Base-by-base conservation (phyloP, 352 stramenopile genomes). In the Pythium diclinum region DNA sequence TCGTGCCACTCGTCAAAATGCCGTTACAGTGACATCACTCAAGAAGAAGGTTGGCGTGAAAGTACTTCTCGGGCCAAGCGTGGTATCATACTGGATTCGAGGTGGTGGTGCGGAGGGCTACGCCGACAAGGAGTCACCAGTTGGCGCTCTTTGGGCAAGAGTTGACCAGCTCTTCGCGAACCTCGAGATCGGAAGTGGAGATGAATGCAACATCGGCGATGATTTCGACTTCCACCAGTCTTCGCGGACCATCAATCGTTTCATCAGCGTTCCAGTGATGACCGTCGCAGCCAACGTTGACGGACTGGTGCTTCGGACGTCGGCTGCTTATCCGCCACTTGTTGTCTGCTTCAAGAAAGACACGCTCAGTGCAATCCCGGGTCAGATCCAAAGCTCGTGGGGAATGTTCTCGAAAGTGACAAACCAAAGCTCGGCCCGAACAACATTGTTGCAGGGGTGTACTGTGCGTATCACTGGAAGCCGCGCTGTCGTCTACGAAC, bases 91-190 rank as follows among this genome's bases (percentile, higher is more conserved):
- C n/a, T 92, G 81, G 78, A 59, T 67, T 38, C 23, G 11, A 65
- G 38, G 32, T n/a, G 28, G 16, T 19, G 25, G 2, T 21, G 59
- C 10, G 16, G 32, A 34, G 23, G 14, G 46, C 2, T 30, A 16
- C 3, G 8, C n/a, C 4, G 44, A 21, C 5, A 19, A 51, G n/a
- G 9, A 49, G 17, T 16, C 17, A 51, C 30, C 44, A 6, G 44
- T 19, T 0, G 23, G 19, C 14, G 55, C 54, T 36, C 30, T 70
- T 17, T 93, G 82, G 82, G 34, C 81, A 32, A 71, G 72, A 6
- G 77, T 78, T 44, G 83, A 83, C 6, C 79, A 93, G 67, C 46
- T 87, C 51, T 93, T 93, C 51, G 75, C 64, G 10, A 92, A 78
- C 48, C 53, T 85, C 3, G 62, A 71, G 6, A 30, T 88, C 36